Conservation (phyloP, 768 basidiomycete genomes). For the Termitomyces titanicus region DNA sequence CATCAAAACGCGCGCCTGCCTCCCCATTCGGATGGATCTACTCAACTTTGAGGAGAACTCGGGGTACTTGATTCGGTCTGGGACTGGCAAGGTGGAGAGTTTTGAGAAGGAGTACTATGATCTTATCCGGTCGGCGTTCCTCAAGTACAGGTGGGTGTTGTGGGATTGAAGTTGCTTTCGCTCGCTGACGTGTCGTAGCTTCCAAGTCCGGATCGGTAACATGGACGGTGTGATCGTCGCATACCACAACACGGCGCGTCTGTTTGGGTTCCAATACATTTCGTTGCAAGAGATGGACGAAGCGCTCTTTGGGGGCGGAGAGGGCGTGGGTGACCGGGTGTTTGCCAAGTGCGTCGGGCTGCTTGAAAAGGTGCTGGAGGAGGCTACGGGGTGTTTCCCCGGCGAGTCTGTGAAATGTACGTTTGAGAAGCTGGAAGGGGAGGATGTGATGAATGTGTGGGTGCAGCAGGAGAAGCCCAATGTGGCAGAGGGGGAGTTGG, state of each 20-base stretch:
- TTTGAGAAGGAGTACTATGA: conserved; percentile 97
- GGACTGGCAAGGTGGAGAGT: conserved; percentile 65
- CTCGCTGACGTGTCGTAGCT: conserved; percentile 40
- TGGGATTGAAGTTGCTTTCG: too few species aligned
- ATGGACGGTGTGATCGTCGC: conserved; percentile 95
- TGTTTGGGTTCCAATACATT: conserved; percentile 95
- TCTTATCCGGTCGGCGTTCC: conserved; percentile 87
- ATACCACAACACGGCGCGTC: conserved; percentile 80
- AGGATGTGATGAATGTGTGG: conserved; percentile 53
- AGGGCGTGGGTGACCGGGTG: conserved; percentile 61
- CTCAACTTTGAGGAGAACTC: conserved; percentile 82
- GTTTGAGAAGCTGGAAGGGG: conserved; percentile 51
- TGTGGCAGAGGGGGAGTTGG: conserved; percentile 22
- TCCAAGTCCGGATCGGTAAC: conserved; percentile 93
- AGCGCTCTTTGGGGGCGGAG: conserved; percentile 58
- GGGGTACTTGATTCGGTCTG: conserved; percentile 67
- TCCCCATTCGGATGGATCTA: conserved; percentile 80
- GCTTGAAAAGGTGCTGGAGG: conserved; percentile 63
- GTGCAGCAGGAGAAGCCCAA: conserved; percentile 52
- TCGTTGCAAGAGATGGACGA: conserved; percentile 86
- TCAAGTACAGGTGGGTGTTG: conserved; percentile 76
- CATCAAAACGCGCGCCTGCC: conserved; percentile 89
- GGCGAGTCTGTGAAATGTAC: conserved; percentile 58
- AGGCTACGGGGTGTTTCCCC: conserved; percentile 60
- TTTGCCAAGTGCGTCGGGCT: conserved; percentile 73